Evolutionary conservation across 306 rosid species (phyloP).

Genomic region (Medicago ruthenica): DNA sequence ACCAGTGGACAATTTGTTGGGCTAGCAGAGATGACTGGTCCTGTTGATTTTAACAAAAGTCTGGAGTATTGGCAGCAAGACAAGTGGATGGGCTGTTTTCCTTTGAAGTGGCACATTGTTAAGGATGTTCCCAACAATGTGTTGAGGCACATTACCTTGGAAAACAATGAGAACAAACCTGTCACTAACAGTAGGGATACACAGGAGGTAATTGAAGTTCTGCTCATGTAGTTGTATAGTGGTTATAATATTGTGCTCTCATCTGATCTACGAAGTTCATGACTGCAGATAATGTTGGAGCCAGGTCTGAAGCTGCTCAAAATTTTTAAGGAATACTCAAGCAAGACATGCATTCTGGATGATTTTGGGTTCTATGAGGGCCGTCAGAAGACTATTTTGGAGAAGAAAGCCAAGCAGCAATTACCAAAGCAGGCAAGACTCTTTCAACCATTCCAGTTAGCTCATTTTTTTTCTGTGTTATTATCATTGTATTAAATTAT

Average conservation of each 20-base stretch:
- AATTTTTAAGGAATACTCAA: slow-evolving; percentile 77
- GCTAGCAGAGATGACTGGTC: slow-evolving; percentile 93
- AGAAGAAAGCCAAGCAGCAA: slow-evolving; percentile 90
- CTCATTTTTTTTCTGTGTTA: background rate
- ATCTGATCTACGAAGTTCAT: slow-evolving; percentile 28
- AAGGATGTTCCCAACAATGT: slow-evolving; percentile 95
- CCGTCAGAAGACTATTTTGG: slow-evolving; percentile 88
- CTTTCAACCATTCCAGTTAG: background rate
- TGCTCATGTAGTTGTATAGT: background rate
- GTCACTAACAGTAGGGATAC: slow-evolving; percentile 97
- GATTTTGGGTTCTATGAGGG: slow-evolving; percentile 88
- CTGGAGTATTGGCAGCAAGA: slow-evolving; percentile 99
- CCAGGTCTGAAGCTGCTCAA: slow-evolving; percentile 78
- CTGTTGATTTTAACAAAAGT: slow-evolving; percentile 88
- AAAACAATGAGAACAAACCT: slow-evolving; percentile 95
- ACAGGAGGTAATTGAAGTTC: slow-evolving; percentile 70
- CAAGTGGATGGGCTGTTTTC: slow-evolving; percentile 98
- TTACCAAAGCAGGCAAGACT: slow-evolving; percentile 76
- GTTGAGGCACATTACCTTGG: slow-evolving; percentile 89
- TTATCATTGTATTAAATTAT: background rate
- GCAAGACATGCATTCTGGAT: slow-evolving; percentile 89
- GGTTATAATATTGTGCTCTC: background rate
- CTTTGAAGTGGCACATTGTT: slow-evolving; percentile 93
- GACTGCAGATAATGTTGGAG: slow-evolving; percentile 70
- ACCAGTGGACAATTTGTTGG: slow-evolving; percentile 99